These are phyloP conservation scores for Triglochin maritima DNA, from an alignment of 106 monocot genomes.

Conservation along the genomic window DNA sequence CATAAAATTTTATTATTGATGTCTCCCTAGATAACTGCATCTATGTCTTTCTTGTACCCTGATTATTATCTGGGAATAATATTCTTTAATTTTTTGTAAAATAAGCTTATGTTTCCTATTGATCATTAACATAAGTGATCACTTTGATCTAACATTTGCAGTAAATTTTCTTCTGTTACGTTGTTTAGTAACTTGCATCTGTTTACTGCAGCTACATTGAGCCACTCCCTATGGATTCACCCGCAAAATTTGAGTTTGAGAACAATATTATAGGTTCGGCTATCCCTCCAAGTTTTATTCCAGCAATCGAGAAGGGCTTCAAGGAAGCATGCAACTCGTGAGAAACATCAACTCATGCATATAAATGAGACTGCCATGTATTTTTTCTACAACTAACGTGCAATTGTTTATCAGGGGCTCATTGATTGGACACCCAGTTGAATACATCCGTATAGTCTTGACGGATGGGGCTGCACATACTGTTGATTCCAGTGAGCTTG, in stretches of 20 bases:
- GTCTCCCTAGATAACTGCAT: too few species aligned
- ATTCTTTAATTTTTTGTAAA: too few species aligned
- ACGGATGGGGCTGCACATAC: slow-evolving; percentile 91
- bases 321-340: slow-evolving; percentile 90
- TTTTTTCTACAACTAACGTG: background rate
- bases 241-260: slow-evolving; percentile 91
- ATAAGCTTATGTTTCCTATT: too few species aligned
- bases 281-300: slow-evolving; percentile 71
- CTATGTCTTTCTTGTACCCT: too few species aligned
- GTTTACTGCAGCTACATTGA: slow-evolving; percentile 51
- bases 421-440: slow-evolving; percentile 90
- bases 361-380: background rate
- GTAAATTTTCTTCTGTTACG: too few species aligned
- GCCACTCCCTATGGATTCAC: slow-evolving; percentile 62
- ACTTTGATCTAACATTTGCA: too few species aligned
- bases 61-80: too few species aligned
- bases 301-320: slow-evolving; percentile 95
- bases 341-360: slow-evolving; percentile 9
- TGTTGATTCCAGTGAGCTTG: slow-evolving; percentile 98
- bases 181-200: too few species aligned
- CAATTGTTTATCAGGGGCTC: slow-evolving; percentile 51
- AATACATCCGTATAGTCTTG: slow-evolving; percentile 76
- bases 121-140: too few species aligned
- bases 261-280: slow-evolving; percentile 91
- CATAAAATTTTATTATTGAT: too few species aligned